These are phyloP conservation scores for Xylaria arbuscula DNA, from an alignment of 2,329 filamentous ascomycete genomes.

Conservation along the genomic window DNA sequence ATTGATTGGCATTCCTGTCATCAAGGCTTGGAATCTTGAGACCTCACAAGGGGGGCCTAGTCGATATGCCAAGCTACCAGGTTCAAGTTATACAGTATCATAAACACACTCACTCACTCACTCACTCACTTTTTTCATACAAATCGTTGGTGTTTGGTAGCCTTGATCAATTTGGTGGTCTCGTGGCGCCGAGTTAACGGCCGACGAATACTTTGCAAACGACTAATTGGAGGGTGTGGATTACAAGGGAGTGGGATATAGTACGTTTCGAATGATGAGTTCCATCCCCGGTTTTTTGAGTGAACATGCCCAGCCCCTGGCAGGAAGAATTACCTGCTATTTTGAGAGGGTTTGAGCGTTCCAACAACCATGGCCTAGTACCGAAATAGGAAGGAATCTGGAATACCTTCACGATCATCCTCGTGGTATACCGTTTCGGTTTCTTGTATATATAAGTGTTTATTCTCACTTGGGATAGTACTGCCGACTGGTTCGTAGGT, in stretches of 20 bases:
- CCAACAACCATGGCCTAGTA: neutral
- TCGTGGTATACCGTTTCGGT: neutral
- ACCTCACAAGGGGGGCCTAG: neutral
- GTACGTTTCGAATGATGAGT: constrained; percentile 27
- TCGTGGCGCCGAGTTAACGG: constrained; percentile 12
- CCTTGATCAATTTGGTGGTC: neutral
- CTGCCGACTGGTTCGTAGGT: constrained; percentile 1
- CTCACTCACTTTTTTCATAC: neutral
- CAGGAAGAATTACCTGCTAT: constrained; percentile 8
- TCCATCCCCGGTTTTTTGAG: neutral
- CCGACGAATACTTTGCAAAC: neutral
- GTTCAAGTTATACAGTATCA: neutral
- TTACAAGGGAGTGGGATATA: constrained; percentile 1
- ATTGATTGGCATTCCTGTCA: constrained; percentile 4
- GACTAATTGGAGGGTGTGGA: constrained; percentile 9
- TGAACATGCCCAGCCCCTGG: neutral
- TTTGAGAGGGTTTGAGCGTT: constrained; percentile 5
- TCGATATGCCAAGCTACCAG: neutral
- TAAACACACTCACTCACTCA: neutral
- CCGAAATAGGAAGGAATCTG: constrained; percentile 29
- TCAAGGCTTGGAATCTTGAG: neutral
- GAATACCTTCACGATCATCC: neutral
- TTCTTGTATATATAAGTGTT: neutral
- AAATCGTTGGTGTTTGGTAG: neutral
- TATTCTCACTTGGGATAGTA: neutral